phyloP scores from a whole-genome alignment of 371 early-diverging fungal genomes.

The Amoeboaphelidium protococcarum region DNA sequence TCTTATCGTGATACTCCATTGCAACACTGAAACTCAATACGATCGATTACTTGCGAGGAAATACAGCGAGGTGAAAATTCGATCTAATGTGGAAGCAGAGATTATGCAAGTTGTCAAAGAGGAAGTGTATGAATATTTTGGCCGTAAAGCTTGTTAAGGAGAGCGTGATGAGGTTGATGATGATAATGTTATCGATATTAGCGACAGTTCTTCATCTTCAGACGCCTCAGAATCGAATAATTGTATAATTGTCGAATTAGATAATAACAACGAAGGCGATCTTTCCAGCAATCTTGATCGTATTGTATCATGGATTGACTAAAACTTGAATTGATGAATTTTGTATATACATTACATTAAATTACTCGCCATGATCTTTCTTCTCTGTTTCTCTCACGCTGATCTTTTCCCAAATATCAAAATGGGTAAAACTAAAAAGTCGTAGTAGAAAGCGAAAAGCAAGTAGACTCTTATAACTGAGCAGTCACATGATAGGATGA shows the following conservation, averaged over 20 bases:
- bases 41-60: conserved; percentile 56
- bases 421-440: too few relatives aligned
- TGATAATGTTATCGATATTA: background rate
- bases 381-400: too few relatives aligned
- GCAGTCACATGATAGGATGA: too few relatives aligned
- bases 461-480: too few relatives aligned
- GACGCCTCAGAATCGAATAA: conserved; percentile 5
- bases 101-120: conserved; percentile 91
- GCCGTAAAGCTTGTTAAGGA: background rate
- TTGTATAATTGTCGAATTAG: conserved; percentile 53
- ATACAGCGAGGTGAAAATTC: conserved; percentile 63
- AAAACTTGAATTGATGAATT: too few relatives aligned
- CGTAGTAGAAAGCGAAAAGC: too few relatives aligned
- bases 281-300: conserved; percentile 65
- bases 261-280: conserved; percentile 48
- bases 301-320: conserved; percentile 41
- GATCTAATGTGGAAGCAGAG: conserved; percentile 92
- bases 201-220: background rate
- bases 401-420: too few relatives aligned
- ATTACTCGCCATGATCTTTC: too few relatives aligned
- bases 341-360: too few relatives aligned
- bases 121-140: conserved; percentile 52
- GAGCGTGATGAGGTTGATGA: background rate
- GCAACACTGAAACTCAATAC: conserved; percentile 48
- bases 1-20: conserved; percentile 67